phyloP scores from a whole-genome alignment of 805 yeast genomes.

The Pichia rugopelliculosa region DNA sequence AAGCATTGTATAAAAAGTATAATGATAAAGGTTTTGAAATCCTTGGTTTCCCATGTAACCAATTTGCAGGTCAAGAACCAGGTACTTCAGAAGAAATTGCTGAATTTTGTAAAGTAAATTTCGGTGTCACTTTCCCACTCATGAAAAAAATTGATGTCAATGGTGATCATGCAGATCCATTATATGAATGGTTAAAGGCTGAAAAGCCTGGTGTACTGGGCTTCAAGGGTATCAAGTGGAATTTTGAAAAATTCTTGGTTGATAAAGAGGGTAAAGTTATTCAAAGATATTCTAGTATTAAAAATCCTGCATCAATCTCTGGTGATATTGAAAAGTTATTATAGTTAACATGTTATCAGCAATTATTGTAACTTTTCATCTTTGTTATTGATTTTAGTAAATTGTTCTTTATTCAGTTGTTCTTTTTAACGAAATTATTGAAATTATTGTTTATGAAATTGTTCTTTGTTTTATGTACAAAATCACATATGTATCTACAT shows the following conservation, averaged over 20 bases:
- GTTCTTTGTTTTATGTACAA: not conserved
- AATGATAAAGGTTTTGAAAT: slow-evolving; percentile 55
- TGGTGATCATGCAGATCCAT: slow-evolving; percentile 74
- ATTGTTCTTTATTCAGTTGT: too few relatives aligned
- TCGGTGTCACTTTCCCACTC: slow-evolving; percentile 88
- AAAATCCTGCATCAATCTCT: slow-evolving; percentile 58
- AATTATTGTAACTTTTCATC: not conserved
- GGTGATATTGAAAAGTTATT: slow-evolving; percentile 53
- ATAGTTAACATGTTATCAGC: too few relatives aligned
- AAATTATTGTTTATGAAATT: too few relatives aligned
- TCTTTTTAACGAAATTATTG: too few relatives aligned
- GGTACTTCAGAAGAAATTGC: slow-evolving; percentile 62
- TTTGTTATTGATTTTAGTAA: not conserved
- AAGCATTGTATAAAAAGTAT: slow-evolving; percentile 59
- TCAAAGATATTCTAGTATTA: slow-evolving; percentile 48
- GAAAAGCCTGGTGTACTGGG: slow-evolving; percentile 55
- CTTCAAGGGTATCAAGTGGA: slow-evolving; percentile 60
- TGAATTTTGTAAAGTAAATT: slow-evolving; percentile 67
- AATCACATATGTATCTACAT: too few relatives aligned
- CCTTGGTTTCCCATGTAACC: slow-evolving; percentile 88
- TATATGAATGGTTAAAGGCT: slow-evolving; percentile 67
- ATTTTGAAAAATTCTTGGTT: slow-evolving; percentile 52
- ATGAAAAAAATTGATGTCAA: slow-evolving; percentile 84
- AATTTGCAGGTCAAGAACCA: slow-evolving; percentile 78
- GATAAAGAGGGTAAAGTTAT: slow-evolving; percentile 49